Evolutionary conservation across 345 rosid genomes (phyloP), one percentile per base, ranked within the genome.

Genomic region (Physaria fendleri): DNA sequence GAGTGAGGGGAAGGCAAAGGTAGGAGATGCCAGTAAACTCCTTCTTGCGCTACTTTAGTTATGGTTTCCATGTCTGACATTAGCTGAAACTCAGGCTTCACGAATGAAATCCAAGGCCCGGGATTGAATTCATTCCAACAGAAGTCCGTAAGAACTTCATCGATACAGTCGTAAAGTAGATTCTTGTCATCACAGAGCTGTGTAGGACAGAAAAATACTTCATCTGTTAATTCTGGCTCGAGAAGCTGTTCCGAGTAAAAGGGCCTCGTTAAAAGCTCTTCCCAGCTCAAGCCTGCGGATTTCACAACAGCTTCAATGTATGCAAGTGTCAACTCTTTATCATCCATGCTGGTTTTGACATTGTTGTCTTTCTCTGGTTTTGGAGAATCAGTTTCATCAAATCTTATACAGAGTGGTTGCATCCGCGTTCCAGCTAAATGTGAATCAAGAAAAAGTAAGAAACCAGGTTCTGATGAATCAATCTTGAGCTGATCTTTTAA

Each of bases 71-170:
- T 66, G 74, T 76, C 71, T 1, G 85, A 83, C 64, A 78, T 49
- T 13, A 85, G 79, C 44, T 76, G 83, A 41, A 76, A 55, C 15
- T 66, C 65, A 17, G 85, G 84, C 66, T 78, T 87, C 46, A 69
- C 25, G 59, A 80, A 79, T 20, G 82, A 71, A 24, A 78, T 69
- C 68, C 82, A 77, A 35, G 83, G 82, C 23, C 81, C 78, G 63
- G 78, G 75, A 57, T 80, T 77, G 56, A 78, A 67, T 34, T 81
- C 64, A 29, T 68, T 68, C 64, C 20, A 21, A 20, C 59, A 62
- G 11, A 62, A 69, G 61, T 87, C 94, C 74, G 74, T 15, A 12
- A 93, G 91, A 76, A 76, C 84, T 69, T 93, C 99, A 9, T 83
- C 79, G 50, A 83, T 78, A 54, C 85, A 82, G 60, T 89, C 91